Evolutionary conservation across 768 basidiomycete genomes (phyloP), one percentile per base, ranked within the genome.

Genomic region (Hebeloma cylindrosporum): DNA sequence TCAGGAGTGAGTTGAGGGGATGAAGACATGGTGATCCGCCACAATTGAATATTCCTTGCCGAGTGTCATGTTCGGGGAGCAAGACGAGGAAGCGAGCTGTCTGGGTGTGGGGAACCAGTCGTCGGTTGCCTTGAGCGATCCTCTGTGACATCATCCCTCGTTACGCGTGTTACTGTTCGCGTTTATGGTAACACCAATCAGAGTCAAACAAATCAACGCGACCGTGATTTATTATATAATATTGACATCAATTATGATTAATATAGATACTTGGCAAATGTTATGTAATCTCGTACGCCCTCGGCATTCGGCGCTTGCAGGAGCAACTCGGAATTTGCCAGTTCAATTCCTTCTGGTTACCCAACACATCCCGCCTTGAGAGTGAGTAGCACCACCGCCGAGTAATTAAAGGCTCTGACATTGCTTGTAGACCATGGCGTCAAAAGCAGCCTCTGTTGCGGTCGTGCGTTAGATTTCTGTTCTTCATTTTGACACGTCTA

Each of bases 391-490:
- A 11, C n/a, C 34, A 16, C 38, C 29, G 32, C 42, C 43, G 20
- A 33, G 29, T 25, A 7, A 22, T 18, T 13, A 4, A 14, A 31
- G 10, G 33, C 30, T 49, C 41, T 58, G 43, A 59, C 40, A 38
- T 21, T 20, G 6, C n/a, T n/a, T 31, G 23, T 47, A 53, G 63
- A 56, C 56, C 36, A 85, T 85, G 84, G 82, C 85, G 51, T 75
- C 82, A 63, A 86, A 82, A 79, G 78, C 76, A 75, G 79, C 81
- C 51, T 72, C 75, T 48, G 82, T 74, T 52, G 83, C 80, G 65
- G 80, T 86, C 50, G 79, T 80, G 56, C 68, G 79, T 69, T 29
- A 16, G 33, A 8, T 3, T 29, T 33, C 35, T 18, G 3, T 23
- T 5, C n/a, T 39, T 4, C 13, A 20, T 34, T 25, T 40, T 60